Evolutionary conservation across 1,284 basidiomycete species (phyloP).

Genomic region (Spongiforma sp.): DNA sequence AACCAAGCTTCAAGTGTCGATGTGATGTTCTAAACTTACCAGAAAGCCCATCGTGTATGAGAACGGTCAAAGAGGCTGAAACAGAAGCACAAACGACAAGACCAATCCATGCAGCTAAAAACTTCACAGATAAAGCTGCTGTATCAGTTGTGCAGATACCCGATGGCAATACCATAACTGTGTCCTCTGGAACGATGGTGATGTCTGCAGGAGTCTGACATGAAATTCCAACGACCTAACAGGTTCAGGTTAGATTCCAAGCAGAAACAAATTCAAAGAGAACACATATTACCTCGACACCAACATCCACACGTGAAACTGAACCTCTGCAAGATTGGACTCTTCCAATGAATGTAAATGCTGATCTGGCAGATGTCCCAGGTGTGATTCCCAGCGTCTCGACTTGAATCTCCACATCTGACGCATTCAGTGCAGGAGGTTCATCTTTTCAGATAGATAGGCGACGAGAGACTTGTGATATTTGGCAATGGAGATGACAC

Average conservation of each 20-base stretch:
- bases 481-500: too few relatives aligned
- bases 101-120: slow-evolving; percentile 35
- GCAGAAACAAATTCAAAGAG: neutral
- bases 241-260: neutral
- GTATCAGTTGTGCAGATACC: slow-evolving; percentile 21
- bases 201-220: slow-evolving; percentile 19
- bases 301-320: slow-evolving; percentile 9
- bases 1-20: neutral
- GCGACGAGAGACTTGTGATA: too few relatives aligned
- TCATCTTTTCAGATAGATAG: too few relatives aligned
- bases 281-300: slow-evolving; percentile 11
- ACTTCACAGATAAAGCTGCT: slow-evolving; percentile 22
- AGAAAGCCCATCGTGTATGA: slow-evolving; percentile 35
- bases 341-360: slow-evolving; percentile 18
- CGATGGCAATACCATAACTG: slow-evolving; percentile 21
- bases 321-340: slow-evolving; percentile 19
- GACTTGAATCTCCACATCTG: slow-evolving; percentile 22
- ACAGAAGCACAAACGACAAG: slow-evolving; percentile 25
- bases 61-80: slow-evolving; percentile 26
- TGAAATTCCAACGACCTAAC: slow-evolving; percentile 22
- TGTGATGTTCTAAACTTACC: slow-evolving; percentile 12
- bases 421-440: slow-evolving; percentile 15
- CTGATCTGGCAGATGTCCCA: slow-evolving; percentile 7
- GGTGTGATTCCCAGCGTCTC: slow-evolving; percentile 18
- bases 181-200: slow-evolving; percentile 16